Conservation (phyloP, 257 asterid genomes). For the Haberlea rhodopensis region DNA sequence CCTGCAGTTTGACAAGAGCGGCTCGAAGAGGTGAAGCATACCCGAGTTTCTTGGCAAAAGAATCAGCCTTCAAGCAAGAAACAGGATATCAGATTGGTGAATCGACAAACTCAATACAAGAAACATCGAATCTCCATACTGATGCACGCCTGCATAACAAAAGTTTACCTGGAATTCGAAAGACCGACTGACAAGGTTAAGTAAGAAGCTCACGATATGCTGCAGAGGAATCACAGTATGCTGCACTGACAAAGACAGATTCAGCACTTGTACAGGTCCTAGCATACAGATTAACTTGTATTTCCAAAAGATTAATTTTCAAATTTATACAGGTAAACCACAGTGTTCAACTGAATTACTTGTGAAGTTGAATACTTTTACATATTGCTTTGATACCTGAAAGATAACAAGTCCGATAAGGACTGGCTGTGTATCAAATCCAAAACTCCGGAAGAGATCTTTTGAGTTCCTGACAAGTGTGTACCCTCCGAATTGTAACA, state of each 20-base stretch:
- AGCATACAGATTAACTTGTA: constrained; percentile 3
- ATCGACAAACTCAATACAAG: background rate
- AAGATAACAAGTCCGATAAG: constrained; percentile 93
- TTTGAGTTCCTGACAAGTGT: constrained; percentile 92
- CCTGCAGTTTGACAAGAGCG: constrained; percentile 95
- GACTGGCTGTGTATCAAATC: constrained; percentile 96
- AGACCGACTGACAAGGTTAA: constrained; percentile 91
- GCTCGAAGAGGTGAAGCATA: constrained; percentile 76
- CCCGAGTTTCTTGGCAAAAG: constrained; percentile 92
- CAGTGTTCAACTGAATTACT: constrained; percentile 14
- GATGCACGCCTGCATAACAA: constrained; percentile 6
- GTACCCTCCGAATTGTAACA: constrained; percentile 95
- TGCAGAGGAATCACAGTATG: constrained; percentile 95
- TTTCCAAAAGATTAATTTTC: constrained; percentile 15
- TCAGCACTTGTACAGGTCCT: constrained; percentile 2
- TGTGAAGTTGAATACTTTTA: background rate
- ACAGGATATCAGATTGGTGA: constrained; percentile 9
- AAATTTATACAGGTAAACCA: constrained; percentile 19
- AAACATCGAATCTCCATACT: constrained; percentile 12
- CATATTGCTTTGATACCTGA: constrained; percentile 55
- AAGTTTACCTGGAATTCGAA: constrained; percentile 91
- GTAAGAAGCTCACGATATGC: constrained; percentile 79
- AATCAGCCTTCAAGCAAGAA: constrained; percentile 68
- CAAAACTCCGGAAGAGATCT: constrained; percentile 92
- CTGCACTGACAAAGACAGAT: constrained; percentile 44